phyloP scores from a whole-genome alignment of 208 protist genomes.

The Trypanosoma brucei region DNA sequence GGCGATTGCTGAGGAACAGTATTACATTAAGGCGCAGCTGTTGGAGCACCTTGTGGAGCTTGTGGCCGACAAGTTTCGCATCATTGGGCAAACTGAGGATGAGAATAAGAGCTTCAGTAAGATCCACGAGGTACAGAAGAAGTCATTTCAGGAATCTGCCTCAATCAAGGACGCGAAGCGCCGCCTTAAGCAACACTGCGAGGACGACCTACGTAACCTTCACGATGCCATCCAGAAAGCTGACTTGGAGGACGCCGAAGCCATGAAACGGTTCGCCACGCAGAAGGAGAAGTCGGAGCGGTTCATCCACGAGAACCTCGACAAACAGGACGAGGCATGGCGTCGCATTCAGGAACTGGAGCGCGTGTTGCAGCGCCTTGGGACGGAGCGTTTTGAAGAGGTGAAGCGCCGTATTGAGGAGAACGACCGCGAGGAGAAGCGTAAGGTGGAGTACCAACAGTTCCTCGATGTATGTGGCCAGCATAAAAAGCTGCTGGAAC shows the following conservation, averaged over 20 bases:
- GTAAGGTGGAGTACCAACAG: slow-evolving; percentile 9
- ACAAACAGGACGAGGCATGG: slow-evolving; percentile 8
- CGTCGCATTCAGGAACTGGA: slow-evolving; percentile 7
- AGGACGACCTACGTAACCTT: not conserved
- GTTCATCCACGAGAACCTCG: slow-evolving; percentile 8
- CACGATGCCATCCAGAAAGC: slow-evolving; percentile 8
- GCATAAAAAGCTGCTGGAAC: slow-evolving; percentile 9
- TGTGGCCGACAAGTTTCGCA: slow-evolving; percentile 9
- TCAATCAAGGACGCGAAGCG: slow-evolving; percentile 9
- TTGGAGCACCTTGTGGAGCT: slow-evolving; percentile 7
- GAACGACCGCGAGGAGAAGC: slow-evolving; percentile 8
- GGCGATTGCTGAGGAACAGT: slow-evolving; percentile 8
- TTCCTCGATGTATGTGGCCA: slow-evolving; percentile 8
- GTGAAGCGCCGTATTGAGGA: slow-evolving; percentile 5
- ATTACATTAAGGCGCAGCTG: slow-evolving; percentile 11
- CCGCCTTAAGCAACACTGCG: slow-evolving; percentile 6
- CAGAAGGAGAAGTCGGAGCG: slow-evolving; percentile 9
- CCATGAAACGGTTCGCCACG: slow-evolving; percentile 4
- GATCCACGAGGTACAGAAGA: slow-evolving; percentile 8
- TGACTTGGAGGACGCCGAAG: slow-evolving; percentile 6
- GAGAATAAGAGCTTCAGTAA: slow-evolving; percentile 3
- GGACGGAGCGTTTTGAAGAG: slow-evolving; percentile 10
- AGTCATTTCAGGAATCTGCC: slow-evolving; percentile 6
- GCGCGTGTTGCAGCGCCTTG: slow-evolving; percentile 8
- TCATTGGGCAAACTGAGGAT: slow-evolving; percentile 7